phyloP scores from a whole-genome alignment of 495 filamentous ascomycete genomes.

The Aspergillus nanangensis region DNA sequence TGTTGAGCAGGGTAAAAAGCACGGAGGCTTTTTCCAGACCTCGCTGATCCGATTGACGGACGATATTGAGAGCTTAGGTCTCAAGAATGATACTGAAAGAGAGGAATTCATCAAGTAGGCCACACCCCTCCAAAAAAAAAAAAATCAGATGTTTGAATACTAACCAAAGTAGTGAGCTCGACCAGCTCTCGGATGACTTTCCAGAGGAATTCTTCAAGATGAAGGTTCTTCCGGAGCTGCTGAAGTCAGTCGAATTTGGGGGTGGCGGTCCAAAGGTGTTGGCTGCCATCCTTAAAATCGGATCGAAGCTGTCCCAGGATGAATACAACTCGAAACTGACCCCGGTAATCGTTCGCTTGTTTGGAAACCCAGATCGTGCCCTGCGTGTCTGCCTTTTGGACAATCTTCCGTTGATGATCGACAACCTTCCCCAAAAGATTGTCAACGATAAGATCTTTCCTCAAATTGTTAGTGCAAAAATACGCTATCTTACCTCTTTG shows the following conservation, averaged over 20 bases:
- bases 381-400: constrained; percentile 89
- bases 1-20: constrained; percentile 80
- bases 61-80: constrained; percentile 83
- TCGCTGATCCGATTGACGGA: constrained; percentile 87
- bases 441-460: constrained; percentile 98
- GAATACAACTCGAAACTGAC: constrained; percentile 84
- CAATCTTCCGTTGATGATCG: constrained; percentile 86
- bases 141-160: neutral
- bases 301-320: constrained; percentile 76
- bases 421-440: constrained; percentile 79
- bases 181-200: constrained; percentile 84
- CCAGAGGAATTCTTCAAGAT: constrained; percentile 97
- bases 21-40: constrained; percentile 85
- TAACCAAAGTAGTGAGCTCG: constrained; percentile 60
- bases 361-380: constrained; percentile 86
- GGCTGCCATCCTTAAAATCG: constrained; percentile 81
- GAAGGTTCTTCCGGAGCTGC: constrained; percentile 91
- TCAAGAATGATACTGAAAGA: constrained; percentile 79
- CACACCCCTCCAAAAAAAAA: too few relatives aligned
- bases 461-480: constrained; percentile 59
- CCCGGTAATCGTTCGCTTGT: constrained; percentile 82
- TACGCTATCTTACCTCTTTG: neutral
- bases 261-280: constrained; percentile 94
- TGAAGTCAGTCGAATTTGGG: constrained; percentile 96
- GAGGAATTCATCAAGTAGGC: constrained; percentile 80